Percentiles rank a stretch among this genome's conserved stretches.
phyloP scores from a whole-genome alignment of 208 protist genomes.

The Wallacemonas sp. region DNA sequence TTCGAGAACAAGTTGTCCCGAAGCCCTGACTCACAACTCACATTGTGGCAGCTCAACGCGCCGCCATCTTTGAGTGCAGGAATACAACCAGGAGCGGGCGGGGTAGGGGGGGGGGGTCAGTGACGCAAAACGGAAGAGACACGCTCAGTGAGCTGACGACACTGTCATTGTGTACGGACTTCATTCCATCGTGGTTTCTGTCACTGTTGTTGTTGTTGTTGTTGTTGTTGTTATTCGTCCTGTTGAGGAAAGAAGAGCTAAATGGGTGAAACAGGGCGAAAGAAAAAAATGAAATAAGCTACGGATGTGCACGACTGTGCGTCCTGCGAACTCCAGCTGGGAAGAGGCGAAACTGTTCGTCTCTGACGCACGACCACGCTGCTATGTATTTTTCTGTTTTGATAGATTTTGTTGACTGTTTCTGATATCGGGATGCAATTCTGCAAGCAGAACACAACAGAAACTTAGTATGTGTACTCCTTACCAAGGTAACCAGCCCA shows the following conservation, averaged over 20 bases:
- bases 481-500: slow-evolving; percentile 89
- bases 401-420: not conserved
- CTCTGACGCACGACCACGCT: not conserved
- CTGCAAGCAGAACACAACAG: not conserved
- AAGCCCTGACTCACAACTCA: no score
- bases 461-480: slow-evolving; percentile 29
- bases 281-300: not conserved
- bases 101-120: no score
- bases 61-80: no score
- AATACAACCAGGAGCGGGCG: no score
- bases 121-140: no score
- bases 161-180: no score
- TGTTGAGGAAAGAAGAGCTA: not conserved
- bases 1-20: no score
- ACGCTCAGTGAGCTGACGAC: no score
- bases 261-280: not conserved
- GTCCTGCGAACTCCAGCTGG: no score
- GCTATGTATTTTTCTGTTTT: not conserved
- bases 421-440: no score
- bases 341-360: not conserved
- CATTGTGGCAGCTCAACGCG: no score
- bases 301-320: not conserved
- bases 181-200: no score
- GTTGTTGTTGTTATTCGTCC: not conserved
- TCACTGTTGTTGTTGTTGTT: not conserved